phyloP scores from a whole-genome alignment of 305 asterid genomes.

The Plantago lanceolata region DNA sequence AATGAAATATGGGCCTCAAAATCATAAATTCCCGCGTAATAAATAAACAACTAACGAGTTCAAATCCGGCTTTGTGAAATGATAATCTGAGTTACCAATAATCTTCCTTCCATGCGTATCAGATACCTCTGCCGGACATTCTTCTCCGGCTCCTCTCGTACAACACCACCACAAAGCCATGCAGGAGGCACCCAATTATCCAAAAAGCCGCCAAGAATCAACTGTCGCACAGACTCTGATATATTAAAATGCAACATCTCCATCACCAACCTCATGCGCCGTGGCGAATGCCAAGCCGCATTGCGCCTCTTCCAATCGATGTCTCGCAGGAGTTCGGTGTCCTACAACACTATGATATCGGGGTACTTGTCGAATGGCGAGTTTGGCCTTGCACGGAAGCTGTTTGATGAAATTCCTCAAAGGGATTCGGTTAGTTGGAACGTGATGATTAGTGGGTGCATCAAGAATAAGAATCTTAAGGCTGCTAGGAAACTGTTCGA shows the following conservation, averaged over 20 bases:
- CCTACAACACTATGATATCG: slow-evolving; percentile 78
- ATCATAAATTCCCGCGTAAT: no score
- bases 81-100: no score
- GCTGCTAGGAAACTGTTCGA: slow-evolving; percentile 69
- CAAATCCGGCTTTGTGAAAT: no score
- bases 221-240: slow-evolving; percentile 37
- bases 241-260: slow-evolving; percentile 64
- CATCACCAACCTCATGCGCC: slow-evolving; percentile 70
- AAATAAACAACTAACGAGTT: no score
- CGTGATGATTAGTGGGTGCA: slow-evolving; percentile 61
- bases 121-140: slow-evolving; percentile 33
- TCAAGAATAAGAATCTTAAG: slow-evolving; percentile 55
- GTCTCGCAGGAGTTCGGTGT: slow-evolving; percentile 56
- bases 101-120: slow-evolving; percentile 41
- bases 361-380: slow-evolving; percentile 57
- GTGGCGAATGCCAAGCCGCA: slow-evolving; percentile 61
- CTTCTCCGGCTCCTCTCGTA: slow-evolving; percentile 25
- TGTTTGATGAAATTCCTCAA: slow-evolving; percentile 65
- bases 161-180: slow-evolving; percentile 4
- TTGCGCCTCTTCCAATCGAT: slow-evolving; percentile 63
- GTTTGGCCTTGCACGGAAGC: slow-evolving; percentile 42
- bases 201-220: slow-evolving; percentile 18
- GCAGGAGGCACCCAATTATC: slow-evolving; percentile 15
- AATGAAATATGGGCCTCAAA: no score
- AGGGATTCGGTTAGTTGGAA: slow-evolving; percentile 73